These are phyloP conservation scores for Solanum etuberosum DNA, from an alignment of 257 asterid species.

Conservation along the genomic window DNA sequence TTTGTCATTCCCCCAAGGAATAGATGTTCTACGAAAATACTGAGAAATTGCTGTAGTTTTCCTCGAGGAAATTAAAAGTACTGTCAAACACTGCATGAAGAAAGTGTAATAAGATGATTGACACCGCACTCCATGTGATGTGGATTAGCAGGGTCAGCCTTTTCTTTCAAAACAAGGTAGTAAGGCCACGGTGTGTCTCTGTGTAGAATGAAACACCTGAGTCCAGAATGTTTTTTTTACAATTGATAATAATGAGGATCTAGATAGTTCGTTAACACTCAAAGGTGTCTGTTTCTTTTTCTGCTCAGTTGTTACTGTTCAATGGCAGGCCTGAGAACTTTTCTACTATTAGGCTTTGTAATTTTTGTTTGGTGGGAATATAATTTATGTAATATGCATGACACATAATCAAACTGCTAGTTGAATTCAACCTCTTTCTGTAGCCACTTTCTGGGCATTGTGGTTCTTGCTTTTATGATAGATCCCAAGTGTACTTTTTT, in stretches of 20 bases:
- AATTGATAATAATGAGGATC: not conserved
- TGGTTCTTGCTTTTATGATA: not conserved
- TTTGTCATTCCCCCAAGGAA: not conserved
- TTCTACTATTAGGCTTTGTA: not conserved
- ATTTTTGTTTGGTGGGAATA: not conserved
- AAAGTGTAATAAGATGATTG: not conserved
- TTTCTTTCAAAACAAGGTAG: not conserved
- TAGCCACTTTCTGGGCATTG: not conserved
- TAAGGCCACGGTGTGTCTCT: not conserved
- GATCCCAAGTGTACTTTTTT: not conserved
- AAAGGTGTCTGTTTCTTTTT: not conserved
- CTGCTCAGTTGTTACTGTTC: not conserved
- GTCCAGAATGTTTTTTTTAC: not conserved
- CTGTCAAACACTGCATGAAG: not conserved
- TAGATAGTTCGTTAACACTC: not conserved
- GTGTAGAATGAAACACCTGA: not conserved
- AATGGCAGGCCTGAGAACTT: not conserved
- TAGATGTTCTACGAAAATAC: not conserved
- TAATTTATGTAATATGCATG: not conserved
- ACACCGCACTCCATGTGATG: not conserved
- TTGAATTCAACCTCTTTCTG: not conserved
- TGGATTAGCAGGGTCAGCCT: not conserved
- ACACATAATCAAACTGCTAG: not conserved
- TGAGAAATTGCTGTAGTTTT: not conserved
- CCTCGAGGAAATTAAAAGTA: not conserved